Base-by-base conservation (phyloP, 1,284 basidiomycete species). In the Leccinum fallax region DNA sequence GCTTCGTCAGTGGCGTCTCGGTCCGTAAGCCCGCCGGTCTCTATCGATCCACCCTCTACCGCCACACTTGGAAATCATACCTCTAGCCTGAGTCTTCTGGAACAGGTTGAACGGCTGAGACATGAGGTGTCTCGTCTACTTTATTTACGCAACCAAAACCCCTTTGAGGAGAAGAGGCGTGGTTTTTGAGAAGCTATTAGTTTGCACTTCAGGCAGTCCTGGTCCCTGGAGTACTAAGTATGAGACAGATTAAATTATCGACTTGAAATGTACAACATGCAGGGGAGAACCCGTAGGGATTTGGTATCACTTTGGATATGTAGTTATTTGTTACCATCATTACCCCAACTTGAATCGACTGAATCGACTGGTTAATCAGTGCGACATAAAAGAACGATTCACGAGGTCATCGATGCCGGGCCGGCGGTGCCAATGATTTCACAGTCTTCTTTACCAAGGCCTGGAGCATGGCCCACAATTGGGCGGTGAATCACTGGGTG, bases 81-180 rank as follows among this genome's bases (percentile, higher is more conserved):
- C 6, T 15, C 34, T 38, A 3, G 36, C 36, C 13, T 36, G 15
- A 19, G 34, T 38, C 53, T 55, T 24, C 15, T 26, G 15, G 53
- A 55, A 2, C 53, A 55, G 24, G 21, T 55, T 19, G 53, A 55
- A 24, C 13, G 15, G 8, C 34, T 38, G 7, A 55, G 34, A 30
- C 57, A 48, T 5, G 67, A 68, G 11, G 58, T 71, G 0, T 51
- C 57, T 26, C 65, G 38, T 30, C 62, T 68, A 6, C 57, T 13
- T 19, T 21, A 53, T 32, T 53, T 53, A 34, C 30, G 24, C 0
- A 7, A 53, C 5, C n/a, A 53, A 30, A 34, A 53, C 7, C 28
- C 43, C 3, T 46, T 21, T 7, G 19, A 21, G 43, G 43, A 46
- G 0, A 46, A 46, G 43, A 46, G 19, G 19, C 43, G 19, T 46